Conservation (phyloP, 352 stramenopile species). For the Globisporangium parvum region DNA sequence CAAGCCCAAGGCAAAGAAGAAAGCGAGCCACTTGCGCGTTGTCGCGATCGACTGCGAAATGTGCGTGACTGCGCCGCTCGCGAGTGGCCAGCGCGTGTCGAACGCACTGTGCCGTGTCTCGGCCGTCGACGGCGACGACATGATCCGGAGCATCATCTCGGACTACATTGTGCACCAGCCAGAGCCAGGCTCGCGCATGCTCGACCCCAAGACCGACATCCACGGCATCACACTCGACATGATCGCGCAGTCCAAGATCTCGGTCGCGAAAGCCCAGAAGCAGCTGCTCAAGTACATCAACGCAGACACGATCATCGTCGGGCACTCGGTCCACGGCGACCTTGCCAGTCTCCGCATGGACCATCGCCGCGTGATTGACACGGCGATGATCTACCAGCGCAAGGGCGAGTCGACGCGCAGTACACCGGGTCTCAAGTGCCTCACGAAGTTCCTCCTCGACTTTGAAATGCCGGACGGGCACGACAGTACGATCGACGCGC, state of each 20-base stretch:
- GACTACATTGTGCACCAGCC: conserved; percentile 85
- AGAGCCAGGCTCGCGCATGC: conserved; percentile 42
- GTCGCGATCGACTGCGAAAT: conserved; percentile 85
- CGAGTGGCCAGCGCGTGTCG: conserved; percentile 22
- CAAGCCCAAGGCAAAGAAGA: conserved; percentile 55
- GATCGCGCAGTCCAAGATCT: conserved; percentile 73
- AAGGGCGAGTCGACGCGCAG: conserved; percentile 28
- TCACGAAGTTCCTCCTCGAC: conserved; percentile 75
- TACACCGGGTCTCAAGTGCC: conserved; percentile 62
- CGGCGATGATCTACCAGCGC: conserved; percentile 70
- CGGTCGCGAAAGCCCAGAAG: conserved; percentile 68
- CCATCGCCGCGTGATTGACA: conserved; percentile 79
- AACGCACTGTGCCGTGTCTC: conserved; percentile 77
- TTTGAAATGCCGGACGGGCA: conserved; percentile 84
- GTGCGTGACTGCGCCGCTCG: conserved; percentile 53
- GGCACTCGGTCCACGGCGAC: conserved; percentile 77
- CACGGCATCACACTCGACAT: conserved; percentile 70
- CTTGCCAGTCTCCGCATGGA: conserved; percentile 66
- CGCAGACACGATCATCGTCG: conserved; percentile 77
- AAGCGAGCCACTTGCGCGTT: conserved; percentile 52
- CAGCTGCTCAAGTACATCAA: conserved; percentile 82
- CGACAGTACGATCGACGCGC: conserved; percentile 82
- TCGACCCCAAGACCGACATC: conserved; percentile 81
- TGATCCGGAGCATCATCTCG: conserved; percentile 60
- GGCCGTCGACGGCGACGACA: conserved; percentile 72